Percentiles rank a stretch among this genome's conserved stretches.
Conservation (phyloP, 1,284 basidiomycete species). For the Apiotrichum brassicae region DNA sequence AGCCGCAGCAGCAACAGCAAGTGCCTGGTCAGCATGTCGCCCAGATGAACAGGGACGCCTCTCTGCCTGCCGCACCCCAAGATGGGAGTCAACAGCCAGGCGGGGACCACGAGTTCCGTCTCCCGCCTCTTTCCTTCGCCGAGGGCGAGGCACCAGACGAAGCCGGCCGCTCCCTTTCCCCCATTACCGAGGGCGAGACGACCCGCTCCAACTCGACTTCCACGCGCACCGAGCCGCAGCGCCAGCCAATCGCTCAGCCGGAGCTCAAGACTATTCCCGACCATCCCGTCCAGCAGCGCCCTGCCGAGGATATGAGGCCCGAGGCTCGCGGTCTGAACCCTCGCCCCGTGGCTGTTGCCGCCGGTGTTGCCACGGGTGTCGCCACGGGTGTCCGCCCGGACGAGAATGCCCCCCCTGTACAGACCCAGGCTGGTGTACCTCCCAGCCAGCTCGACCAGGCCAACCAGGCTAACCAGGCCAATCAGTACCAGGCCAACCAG, state of each 20-base stretch:
- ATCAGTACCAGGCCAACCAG: no score
- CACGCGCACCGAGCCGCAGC: background rate
- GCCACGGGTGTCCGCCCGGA: background rate
- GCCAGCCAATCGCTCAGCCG: background rate
- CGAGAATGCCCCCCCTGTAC: no score
- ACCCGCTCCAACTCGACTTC: conserved; percentile 29
- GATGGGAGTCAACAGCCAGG: conserved; percentile 3
- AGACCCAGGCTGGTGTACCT: no score
- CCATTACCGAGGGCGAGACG: conserved; percentile 51
- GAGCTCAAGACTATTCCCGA: background rate
- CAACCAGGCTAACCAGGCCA: no score
- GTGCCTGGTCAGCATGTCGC: background rate
- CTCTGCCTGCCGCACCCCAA: background rate
- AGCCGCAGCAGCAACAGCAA: background rate
- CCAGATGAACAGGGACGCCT: background rate
- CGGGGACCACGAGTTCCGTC: conserved; percentile 18
- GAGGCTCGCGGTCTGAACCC: no score
- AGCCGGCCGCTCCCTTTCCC: conserved; percentile 46
- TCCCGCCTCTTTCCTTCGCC: conserved; percentile 37
- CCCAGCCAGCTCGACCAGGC: no score
- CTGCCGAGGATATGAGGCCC: no score
- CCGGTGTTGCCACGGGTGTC: background rate
- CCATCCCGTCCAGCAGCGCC: background rate
- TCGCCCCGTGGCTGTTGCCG: no score
- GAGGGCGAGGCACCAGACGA: background rate